phyloP scores from a whole-genome alignment of 1,139 yeast species.

The Eremothecium coryli region DNA sequence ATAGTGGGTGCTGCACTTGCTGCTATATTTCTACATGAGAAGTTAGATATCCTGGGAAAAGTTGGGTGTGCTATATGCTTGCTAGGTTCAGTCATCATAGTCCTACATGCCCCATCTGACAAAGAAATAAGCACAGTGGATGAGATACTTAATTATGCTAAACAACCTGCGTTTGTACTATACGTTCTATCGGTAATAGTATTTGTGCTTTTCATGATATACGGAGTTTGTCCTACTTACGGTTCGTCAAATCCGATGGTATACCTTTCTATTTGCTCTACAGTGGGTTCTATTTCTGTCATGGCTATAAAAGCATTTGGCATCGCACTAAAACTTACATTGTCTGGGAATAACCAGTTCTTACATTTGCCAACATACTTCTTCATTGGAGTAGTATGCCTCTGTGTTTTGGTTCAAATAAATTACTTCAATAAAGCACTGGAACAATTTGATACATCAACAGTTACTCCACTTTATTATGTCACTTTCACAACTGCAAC shows the following conservation, averaged over 20 bases:
- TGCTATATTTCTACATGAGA: slow-evolving; percentile 74
- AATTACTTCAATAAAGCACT: slow-evolving; percentile 87
- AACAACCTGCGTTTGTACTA: slow-evolving; percentile 67
- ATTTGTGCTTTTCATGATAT: slow-evolving; percentile 71
- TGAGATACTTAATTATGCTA: slow-evolving; percentile 74
- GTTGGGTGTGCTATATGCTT: slow-evolving; percentile 91
- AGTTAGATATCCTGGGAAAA: slow-evolving; percentile 80
- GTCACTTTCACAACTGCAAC: slow-evolving; percentile 90
- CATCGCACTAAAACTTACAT: slow-evolving; percentile 76
- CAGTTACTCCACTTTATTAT: slow-evolving; percentile 83
- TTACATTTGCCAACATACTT: slow-evolving; percentile 76
- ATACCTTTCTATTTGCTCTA: slow-evolving; percentile 79
- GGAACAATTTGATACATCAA: slow-evolving; percentile 87
- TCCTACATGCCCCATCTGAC: slow-evolving; percentile 89
- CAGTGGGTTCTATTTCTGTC: slow-evolving; percentile 85
- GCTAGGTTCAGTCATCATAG: slow-evolving; percentile 83
- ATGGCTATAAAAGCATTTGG: slow-evolving; percentile 94
- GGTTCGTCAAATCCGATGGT: slow-evolving; percentile 84
- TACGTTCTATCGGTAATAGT: slow-evolving; percentile 54
- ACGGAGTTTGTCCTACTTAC: slow-evolving; percentile 70
- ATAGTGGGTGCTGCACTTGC: slow-evolving; percentile 89
- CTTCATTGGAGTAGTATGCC: slow-evolving; percentile 66
- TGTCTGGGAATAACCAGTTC: slow-evolving; percentile 84
- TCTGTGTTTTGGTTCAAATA: slow-evolving; percentile 86
- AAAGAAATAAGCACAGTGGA: slow-evolving; percentile 83